A percentile compares a stretch with the other conserved stretches of the same genome.
Conservation (phyloP, 2,329 filamentous ascomycete genomes). For the Shiraia sp. region DNA sequence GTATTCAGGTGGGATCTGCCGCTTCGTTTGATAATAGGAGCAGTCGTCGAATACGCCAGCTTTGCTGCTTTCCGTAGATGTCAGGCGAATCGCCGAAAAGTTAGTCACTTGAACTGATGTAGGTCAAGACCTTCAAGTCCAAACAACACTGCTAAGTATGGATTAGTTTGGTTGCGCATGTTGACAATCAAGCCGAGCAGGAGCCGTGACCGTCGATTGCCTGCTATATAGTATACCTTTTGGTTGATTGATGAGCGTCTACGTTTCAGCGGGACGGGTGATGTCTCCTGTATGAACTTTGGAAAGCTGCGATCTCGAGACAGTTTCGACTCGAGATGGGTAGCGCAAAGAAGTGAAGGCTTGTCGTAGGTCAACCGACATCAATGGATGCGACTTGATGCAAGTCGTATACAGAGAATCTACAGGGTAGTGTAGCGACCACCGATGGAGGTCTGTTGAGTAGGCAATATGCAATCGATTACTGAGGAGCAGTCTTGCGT, state of each 20-base stretch:
- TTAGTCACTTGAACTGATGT: slow-evolving; percentile 41
- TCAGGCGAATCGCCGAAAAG: slow-evolving; percentile 25
- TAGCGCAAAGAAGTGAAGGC: slow-evolving; percentile 58
- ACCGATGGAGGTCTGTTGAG: slow-evolving; percentile 22
- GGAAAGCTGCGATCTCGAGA: slow-evolving; percentile 61
- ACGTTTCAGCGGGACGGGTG: slow-evolving; percentile 51
- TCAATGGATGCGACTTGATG: slow-evolving; percentile 49
- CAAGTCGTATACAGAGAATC: slow-evolving; percentile 32
- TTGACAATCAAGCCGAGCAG: slow-evolving; percentile 30
- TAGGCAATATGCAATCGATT: slow-evolving; percentile 20
- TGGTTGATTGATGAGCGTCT: slow-evolving; percentile 19
- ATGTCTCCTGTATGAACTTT: slow-evolving; percentile 60
- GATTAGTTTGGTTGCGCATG: slow-evolving; percentile 39
- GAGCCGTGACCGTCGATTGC: slow-evolving; percentile 37
- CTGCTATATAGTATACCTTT: slow-evolving; percentile 46
- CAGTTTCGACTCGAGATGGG: slow-evolving; percentile 59
- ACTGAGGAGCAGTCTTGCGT: slow-evolving; percentile 26
- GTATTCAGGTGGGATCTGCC: slow-evolving; percentile 54
- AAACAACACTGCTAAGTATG: slow-evolving; percentile 39
- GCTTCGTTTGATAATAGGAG: slow-evolving; percentile 50
- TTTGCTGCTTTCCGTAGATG: slow-evolving; percentile 37
- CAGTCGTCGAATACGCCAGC: slow-evolving; percentile 45
- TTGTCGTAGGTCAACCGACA: slow-evolving; percentile 63
- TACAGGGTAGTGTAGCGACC: slow-evolving; percentile 10
- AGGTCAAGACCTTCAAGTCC: slow-evolving; percentile 30